These are phyloP conservation scores for Aspergillus versicolor DNA, from an alignment of 2,329 filamentous ascomycete species.

Conservation along the genomic window DNA sequence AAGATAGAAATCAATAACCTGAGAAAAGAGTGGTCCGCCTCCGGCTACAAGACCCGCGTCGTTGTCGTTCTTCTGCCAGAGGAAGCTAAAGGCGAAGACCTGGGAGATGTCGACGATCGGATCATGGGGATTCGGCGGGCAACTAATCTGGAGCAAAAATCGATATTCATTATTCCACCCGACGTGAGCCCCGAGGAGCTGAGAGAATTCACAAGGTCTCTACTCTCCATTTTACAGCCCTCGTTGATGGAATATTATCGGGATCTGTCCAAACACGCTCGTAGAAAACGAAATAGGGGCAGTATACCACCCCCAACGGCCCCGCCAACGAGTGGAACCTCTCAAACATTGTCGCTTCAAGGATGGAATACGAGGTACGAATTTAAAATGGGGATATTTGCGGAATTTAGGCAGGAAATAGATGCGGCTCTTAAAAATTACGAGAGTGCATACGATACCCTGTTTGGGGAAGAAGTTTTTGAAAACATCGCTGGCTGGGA, in stretches of 20 bases:
- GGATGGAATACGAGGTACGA: constrained; percentile 96
- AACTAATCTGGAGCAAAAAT: constrained; percentile 78
- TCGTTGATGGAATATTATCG: constrained; percentile 85
- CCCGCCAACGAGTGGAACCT: constrained; percentile 79
- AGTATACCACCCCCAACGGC: constrained; percentile 76
- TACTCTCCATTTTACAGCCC: constrained; percentile 71
- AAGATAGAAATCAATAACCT: constrained; percentile 82
- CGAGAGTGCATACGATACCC: constrained; percentile 78
- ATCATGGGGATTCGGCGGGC: constrained; percentile 75
- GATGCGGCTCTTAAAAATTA: constrained; percentile 83
- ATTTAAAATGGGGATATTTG: constrained; percentile 86
- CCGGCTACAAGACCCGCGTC: constrained; percentile 71
- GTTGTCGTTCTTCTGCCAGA: constrained; percentile 77
- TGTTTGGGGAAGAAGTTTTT: constrained; percentile 80
- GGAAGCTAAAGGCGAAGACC: constrained; percentile 62
- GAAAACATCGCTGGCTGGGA: constrained; percentile 89
- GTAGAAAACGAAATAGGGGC: constrained; percentile 81
- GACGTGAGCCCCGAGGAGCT: constrained; percentile 70
- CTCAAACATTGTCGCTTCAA: constrained; percentile 77
- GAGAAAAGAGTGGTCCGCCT: constrained; percentile 61
- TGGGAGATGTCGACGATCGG: constrained; percentile 68
- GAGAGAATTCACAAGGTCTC: constrained; percentile 68
- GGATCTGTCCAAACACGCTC: constrained; percentile 86
- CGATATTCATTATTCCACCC: constrained; percentile 79
- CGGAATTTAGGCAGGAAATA: constrained; percentile 91